Conservation (phyloP, 2,329 filamentous ascomycete species). For the Coccinonectria pachysandricola region DNA sequence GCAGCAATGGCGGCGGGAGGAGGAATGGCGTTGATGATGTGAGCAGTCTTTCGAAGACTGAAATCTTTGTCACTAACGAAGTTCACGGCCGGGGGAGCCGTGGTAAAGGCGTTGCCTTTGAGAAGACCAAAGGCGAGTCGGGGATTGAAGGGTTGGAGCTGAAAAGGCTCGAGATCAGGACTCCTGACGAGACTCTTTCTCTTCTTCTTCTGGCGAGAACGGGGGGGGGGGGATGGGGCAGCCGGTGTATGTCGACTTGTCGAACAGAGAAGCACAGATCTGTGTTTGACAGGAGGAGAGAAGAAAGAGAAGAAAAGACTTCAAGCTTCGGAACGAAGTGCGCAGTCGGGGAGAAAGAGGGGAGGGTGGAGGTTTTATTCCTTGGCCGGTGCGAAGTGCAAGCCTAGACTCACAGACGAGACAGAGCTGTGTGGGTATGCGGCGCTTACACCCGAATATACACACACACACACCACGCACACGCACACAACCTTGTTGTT, state of each 20-base stretch:
- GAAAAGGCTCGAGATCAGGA: slow-evolving; percentile 1
- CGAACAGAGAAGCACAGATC: no score
- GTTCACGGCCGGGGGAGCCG: slow-evolving; percentile 53
- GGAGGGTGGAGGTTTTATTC: no score
- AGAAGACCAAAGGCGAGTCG: slow-evolving; percentile 52
- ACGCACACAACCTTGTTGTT: no score
- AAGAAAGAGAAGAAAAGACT: not conserved
- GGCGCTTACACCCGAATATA: no score
- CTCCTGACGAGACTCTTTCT: not conserved
- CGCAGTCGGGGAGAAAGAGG: no score
- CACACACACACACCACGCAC: no score
- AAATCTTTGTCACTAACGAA: slow-evolving; percentile 61
- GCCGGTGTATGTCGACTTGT: no score
- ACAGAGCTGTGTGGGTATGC: no score
- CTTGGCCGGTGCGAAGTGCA: no score
- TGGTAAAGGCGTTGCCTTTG: slow-evolving; percentile 52
- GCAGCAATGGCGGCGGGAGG: slow-evolving; percentile 42
- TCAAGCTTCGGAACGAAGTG: no score
- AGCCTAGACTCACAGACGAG: no score
- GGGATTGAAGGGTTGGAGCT: slow-evolving; percentile 1
- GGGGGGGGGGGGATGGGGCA: slow-evolving; percentile 2
- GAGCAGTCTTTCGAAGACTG: slow-evolving; percentile 52
- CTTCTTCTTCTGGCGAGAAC: not conserved
- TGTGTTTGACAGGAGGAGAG: not conserved
- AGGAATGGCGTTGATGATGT: slow-evolving; percentile 57